These are phyloP conservation scores for Neurospora sp. DNA, from an alignment of 495 filamentous ascomycete genomes.

Conservation along the genomic window DNA sequence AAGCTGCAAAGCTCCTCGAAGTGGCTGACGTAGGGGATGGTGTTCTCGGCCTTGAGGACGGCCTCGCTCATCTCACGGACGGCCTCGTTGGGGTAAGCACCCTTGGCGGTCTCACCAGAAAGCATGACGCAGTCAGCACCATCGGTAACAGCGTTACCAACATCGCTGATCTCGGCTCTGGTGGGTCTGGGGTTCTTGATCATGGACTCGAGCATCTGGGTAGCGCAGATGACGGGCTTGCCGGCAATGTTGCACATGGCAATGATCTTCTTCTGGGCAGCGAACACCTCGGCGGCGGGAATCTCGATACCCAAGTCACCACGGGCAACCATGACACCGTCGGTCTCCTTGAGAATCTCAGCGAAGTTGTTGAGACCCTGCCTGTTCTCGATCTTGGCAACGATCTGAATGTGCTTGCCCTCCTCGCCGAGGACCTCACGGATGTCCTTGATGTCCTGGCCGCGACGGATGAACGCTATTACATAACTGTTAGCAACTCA, in stretches of 20 bases:
- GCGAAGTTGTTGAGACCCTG: slow-evolving; percentile 97
- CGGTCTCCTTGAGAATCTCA: slow-evolving; percentile 90
- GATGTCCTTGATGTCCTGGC: slow-evolving; percentile 83
- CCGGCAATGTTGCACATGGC: slow-evolving; percentile 99
- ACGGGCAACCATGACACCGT: slow-evolving; percentile 99
- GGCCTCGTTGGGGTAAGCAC: slow-evolving; percentile 83
- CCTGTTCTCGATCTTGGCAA: slow-evolving; percentile 99
- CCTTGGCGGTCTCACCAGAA: slow-evolving; percentile 98
- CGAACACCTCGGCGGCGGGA: slow-evolving; percentile 93
- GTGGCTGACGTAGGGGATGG: slow-evolving; percentile 90
- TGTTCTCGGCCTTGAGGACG: slow-evolving; percentile 88
- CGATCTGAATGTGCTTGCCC: slow-evolving; percentile 97
- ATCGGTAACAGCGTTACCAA: slow-evolving; percentile 95
- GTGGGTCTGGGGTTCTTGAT: slow-evolving; percentile 98
- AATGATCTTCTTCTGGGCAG: slow-evolving; percentile 99
- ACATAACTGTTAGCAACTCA: not conserved
- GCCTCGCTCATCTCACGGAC: slow-evolving; percentile 97
- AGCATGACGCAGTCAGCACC: slow-evolving; percentile 99
- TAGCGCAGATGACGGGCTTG: slow-evolving; percentile 92
- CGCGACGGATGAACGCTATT: slow-evolving; percentile 78
- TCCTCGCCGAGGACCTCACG: slow-evolving; percentile 83
- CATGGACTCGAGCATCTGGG: slow-evolving; percentile 83
- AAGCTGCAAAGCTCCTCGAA: slow-evolving; percentile 90
- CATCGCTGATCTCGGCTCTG: slow-evolving; percentile 94
- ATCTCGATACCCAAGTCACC: slow-evolving; percentile 98